Conservation (phyloP, 371 early-diverging fungal species). For the Fennellomyces sp. region DNA sequence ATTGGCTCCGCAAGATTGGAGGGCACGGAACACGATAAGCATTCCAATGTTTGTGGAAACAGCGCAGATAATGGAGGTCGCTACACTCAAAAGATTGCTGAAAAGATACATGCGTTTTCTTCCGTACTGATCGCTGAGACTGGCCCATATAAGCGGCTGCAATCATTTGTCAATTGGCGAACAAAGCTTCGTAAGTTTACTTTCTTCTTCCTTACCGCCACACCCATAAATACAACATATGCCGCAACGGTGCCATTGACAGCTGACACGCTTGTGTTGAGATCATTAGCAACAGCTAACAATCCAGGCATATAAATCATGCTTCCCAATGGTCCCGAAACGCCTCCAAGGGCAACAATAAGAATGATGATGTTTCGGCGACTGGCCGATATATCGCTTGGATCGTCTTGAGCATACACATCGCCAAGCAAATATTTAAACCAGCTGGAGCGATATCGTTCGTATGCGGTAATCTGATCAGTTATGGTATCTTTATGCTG, state of each 20-base stretch:
- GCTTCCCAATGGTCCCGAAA: conserved; percentile 36
- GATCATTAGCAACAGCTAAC: conserved; percentile 29
- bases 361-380: conserved; percentile 39
- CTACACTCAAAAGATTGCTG: conserved; percentile 52
- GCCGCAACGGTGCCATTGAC: conserved; percentile 41
- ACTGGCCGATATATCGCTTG: conserved; percentile 29
- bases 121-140: conserved; percentile 62
- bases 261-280: conserved; percentile 26
- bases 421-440: conserved; percentile 12
- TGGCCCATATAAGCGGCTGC: conserved; percentile 64
- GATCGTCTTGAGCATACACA: conserved; percentile 31
- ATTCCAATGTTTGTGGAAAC: conserved; percentile 48
- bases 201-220: conserved; percentile 19
- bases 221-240: conserved; percentile 31
- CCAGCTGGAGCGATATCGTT: conserved; percentile 9
- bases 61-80: conserved; percentile 64
- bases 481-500: not conserved
- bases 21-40: conserved; percentile 61
- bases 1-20: conserved; percentile 70
- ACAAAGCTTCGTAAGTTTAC: not conserved
- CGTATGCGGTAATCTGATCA: not conserved
- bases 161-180: not conserved
- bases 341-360: conserved; percentile 22
- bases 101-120: conserved; percentile 57
- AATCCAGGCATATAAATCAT: conserved; percentile 47